phyloP scores from a whole-genome alignment of 1,284 basidiomycete species.

The Ustilago cynodontis region DNA sequence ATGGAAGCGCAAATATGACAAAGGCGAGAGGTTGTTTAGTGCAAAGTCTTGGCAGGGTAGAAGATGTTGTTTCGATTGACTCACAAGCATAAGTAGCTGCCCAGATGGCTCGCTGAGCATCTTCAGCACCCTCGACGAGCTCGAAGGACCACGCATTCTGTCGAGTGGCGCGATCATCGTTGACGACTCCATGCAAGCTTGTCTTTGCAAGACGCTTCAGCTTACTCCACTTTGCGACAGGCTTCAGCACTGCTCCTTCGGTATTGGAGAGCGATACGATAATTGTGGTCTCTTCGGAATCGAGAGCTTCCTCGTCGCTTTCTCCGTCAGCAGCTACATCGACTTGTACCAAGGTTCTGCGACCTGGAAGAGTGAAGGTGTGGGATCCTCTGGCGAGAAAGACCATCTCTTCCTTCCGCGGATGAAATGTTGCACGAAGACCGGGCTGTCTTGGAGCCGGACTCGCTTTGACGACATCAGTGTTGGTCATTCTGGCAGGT shows the following conservation, averaged over 20 bases:
- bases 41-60: no score
- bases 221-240: conserved; percentile 21
- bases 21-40: no score
- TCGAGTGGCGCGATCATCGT: conserved; percentile 35
- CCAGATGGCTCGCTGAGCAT: conserved; percentile 20
- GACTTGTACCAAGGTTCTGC: conserved; percentile 1
- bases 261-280: no score
- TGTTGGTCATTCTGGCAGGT: no score
- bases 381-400: conserved; percentile 21
- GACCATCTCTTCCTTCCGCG: conserved; percentile 21
- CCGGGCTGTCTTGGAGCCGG: conserved; percentile 26
- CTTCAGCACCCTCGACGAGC: background rate
- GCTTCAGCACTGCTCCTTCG: no score
- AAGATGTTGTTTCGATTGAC: no score
- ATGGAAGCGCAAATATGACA: no score
- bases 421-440: conserved; percentile 17
- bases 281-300: no score
- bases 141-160: conserved; percentile 38
- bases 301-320: no score
- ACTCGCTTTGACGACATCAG: background rate
- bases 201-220: conserved; percentile 27
- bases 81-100: conserved; percentile 31
- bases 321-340: conserved; percentile 2
- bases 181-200: conserved; percentile 46
- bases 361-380: conserved; percentile 23